These are phyloP conservation scores for Diaporthe australafricana DNA, from an alignment of 2,329 filamentous ascomycete species.

Conservation along the genomic window DNA sequence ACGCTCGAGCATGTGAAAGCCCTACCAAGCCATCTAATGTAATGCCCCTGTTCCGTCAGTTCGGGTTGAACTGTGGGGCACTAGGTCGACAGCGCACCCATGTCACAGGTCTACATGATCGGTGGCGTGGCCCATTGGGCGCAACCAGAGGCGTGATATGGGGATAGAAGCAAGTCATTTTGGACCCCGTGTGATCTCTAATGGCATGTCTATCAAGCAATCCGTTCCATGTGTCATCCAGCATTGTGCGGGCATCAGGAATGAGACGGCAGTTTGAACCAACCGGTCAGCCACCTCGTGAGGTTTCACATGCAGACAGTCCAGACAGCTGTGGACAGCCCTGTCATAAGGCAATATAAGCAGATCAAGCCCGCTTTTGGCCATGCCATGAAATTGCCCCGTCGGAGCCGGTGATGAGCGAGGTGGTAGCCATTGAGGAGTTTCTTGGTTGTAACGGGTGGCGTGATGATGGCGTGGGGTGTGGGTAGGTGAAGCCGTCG, in stretches of 20 bases:
- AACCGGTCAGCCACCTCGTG: constrained; percentile 1
- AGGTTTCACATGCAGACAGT: background rate
- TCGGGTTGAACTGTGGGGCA: constrained; percentile 26
- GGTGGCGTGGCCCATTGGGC: constrained; percentile 2
- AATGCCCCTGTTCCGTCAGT: constrained; percentile 23
- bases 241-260: background rate
- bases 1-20: constrained; percentile 17
- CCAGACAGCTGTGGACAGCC: background rate
- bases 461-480: constrained; percentile 7
- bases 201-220: background rate
- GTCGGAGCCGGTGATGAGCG: background rate
- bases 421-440: constrained; percentile 15
- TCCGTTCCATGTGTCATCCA: background rate
- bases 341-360: constrained; percentile 3
- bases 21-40: background rate
- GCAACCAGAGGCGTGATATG: background rate
- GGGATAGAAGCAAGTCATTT: background rate
- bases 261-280: constrained; percentile 1
- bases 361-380: background rate
- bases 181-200: background rate
- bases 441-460: constrained; percentile 15
- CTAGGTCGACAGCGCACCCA: constrained; percentile 10
- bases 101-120: background rate
- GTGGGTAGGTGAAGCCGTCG: constrained; percentile 10
- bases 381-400: background rate